Evolutionary conservation across 495 filamentous ascomycete genomes (phyloP), one percentile per base, ranked within the genome.

Genomic region (Darksidea phi): DNA sequence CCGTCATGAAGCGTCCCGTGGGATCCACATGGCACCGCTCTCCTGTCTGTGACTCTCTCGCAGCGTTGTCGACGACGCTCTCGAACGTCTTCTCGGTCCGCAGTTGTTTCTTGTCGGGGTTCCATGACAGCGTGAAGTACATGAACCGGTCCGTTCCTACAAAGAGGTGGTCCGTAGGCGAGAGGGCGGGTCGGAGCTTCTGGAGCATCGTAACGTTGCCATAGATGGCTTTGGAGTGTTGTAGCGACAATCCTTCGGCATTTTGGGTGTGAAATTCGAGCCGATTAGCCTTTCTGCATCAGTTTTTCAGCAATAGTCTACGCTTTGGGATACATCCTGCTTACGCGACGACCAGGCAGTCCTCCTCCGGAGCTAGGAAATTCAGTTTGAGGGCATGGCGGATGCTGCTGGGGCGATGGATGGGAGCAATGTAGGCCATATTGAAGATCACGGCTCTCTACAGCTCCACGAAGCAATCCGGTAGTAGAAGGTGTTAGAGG

Each of bases 361-460:
- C 86, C 57, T 93, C 85, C 38, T 89, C 84, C 2, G 83, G 72
- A 57, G 79, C 78, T 18, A 95, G 76, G 59, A 98, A 84, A 57
- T 85, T 82, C 46, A 91, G 78, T 68, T 87, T 91, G 58, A 97
- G 71, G 11, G 91, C 91, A 81, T 95, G 86, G 38, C 90, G 85
- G 57, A 97, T 85, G 72, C 89, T 95, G 71, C 86, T 96, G 24
- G 94, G 88, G 64, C 87, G 79, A 74, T 97, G 94, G 55, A 99
- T 95, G 4, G 94, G 92, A 61, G 90, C 91, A 59, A 99, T 77
- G 68, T 97, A 99, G 48, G 95, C 88, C 94, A 99, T 99, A 57
- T 11, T 54, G 21, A 51, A 17, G 6, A 1, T 6, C 18, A 18
- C 12, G 34, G 13, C n/a, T 10, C 10, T 17, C 11, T 46, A 42